Conservation (phyloP, 2,329 filamentous ascomycete genomes). For the Penicillium sp. region DNA sequence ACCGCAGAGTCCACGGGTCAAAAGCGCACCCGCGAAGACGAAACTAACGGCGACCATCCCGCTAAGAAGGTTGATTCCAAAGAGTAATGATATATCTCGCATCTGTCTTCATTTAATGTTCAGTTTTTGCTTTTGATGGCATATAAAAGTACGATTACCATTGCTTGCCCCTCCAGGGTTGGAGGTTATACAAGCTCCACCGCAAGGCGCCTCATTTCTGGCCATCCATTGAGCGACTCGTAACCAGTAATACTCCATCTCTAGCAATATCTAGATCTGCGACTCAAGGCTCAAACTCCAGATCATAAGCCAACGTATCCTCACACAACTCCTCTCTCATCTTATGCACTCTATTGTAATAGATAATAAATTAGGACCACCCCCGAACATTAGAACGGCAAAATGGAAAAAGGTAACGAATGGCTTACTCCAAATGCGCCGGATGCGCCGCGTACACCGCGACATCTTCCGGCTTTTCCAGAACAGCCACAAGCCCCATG, state of each 20-base stretch:
- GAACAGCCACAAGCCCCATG: slow-evolving; percentile 51
- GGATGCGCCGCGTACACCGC: slow-evolving; percentile 51
- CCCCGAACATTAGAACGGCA: not conserved
- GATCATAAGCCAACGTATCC: slow-evolving; percentile 49
- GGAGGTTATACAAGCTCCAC: not conserved
- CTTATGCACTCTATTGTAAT: slow-evolving; percentile 41
- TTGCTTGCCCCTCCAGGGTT: not conserved
- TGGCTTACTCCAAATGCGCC: slow-evolving; percentile 51
- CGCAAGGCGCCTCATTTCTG: not conserved
- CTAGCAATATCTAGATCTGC: not conserved
- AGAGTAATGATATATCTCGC: slow-evolving; percentile 35
- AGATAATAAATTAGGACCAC: not conserved
- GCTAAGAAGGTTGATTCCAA: slow-evolving; percentile 56
- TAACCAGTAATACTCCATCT: not conserved
- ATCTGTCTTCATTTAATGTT: slow-evolving; percentile 10
- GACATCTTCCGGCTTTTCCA: slow-evolving; percentile 51
- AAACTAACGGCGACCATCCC: slow-evolving; percentile 43
- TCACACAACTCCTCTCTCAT: slow-evolving; percentile 48
- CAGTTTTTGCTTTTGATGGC: slow-evolving; percentile 1
- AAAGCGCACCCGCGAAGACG: slow-evolving; percentile 54
- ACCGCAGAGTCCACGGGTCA: slow-evolving; percentile 40
- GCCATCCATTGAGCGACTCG: not conserved
- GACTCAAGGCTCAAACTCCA: slow-evolving; percentile 38
- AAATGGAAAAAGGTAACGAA: slow-evolving; percentile 13
- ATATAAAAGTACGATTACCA: slow-evolving; percentile 11